Conservation (phyloP, 345 rosid species). For the Passiflora organensis region DNA sequence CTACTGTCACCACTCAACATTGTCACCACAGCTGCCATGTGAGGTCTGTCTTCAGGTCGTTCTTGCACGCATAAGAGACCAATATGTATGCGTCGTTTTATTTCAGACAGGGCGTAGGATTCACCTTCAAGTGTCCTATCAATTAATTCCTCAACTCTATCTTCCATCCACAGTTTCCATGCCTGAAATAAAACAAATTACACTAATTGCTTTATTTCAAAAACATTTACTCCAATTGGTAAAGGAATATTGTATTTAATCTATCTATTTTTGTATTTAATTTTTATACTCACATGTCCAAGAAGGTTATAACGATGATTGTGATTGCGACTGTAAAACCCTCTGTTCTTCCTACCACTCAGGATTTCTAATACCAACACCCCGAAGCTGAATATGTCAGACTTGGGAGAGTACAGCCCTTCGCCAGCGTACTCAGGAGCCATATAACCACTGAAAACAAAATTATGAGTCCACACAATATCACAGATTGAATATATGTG, state of each 20-base stretch:
- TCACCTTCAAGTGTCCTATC: conserved; percentile 5
- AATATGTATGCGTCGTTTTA: conserved; percentile 15
- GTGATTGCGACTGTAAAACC: background rate
- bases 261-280: too few species aligned
- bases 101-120: background rate
- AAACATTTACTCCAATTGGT: too few species aligned
- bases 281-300: conserved; percentile 4
- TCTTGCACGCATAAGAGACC: conserved; percentile 33
- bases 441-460: conserved; percentile 17
- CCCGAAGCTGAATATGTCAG: conserved; percentile 14
- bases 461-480: background rate
- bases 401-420: conserved; percentile 9
- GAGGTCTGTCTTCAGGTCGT: conserved; percentile 28
- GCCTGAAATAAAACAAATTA: conserved; percentile 20
- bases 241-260: too few species aligned
- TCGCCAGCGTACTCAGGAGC: conserved; percentile 12
- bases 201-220: too few species aligned
- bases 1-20: conserved; percentile 26
- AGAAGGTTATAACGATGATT: conserved; percentile 4
- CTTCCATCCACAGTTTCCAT: conserved; percentile 28
- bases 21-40: conserved; percentile 29
- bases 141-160: conserved; percentile 16
- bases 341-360: conserved; percentile 11
- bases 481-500: background rate
- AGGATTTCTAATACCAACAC: conserved; percentile 11